Conservation (phyloP, 306 rosid species). For the Ochetophila trinervis region DNA sequence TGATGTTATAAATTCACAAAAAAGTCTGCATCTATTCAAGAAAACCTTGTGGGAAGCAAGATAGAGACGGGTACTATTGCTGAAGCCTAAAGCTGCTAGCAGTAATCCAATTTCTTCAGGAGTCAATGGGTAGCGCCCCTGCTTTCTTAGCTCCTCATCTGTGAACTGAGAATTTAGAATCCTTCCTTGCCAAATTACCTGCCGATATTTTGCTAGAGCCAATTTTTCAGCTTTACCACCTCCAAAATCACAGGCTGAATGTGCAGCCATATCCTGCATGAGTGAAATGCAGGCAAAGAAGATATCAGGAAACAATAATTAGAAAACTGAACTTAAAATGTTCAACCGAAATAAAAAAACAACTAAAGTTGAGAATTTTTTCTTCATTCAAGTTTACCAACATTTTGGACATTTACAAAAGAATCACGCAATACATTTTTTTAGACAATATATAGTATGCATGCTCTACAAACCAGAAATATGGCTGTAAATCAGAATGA, state of each 20-base stretch:
- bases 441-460: no score
- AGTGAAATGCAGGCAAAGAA: not conserved
- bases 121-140: slow-evolving; percentile 95
- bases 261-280: slow-evolving; percentile 97
- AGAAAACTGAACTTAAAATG: not conserved
- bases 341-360: not conserved
- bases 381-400: no score
- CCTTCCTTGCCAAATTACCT: slow-evolving; percentile 94
- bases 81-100: slow-evolving; percentile 89
- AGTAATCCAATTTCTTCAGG: slow-evolving; percentile 94
- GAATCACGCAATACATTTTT: no score
- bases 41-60: slow-evolving; percentile 93
- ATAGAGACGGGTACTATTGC: slow-evolving; percentile 76
- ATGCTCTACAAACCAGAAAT: no score
- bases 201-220: slow-evolving; percentile 92
- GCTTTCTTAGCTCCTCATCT: slow-evolving; percentile 76
- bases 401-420: no score
- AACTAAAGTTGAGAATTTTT: not conserved
- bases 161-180: slow-evolving; percentile 90
- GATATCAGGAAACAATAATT: not conserved
- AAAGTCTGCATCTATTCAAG: not conserved
- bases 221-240: slow-evolving; percentile 88
- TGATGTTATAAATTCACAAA: not conserved
- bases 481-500: no score
- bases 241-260: slow-evolving; percentile 97